phyloP scores from a whole-genome alignment of 78 protist species.

The Planoprotostelium fungivorum region DNA sequence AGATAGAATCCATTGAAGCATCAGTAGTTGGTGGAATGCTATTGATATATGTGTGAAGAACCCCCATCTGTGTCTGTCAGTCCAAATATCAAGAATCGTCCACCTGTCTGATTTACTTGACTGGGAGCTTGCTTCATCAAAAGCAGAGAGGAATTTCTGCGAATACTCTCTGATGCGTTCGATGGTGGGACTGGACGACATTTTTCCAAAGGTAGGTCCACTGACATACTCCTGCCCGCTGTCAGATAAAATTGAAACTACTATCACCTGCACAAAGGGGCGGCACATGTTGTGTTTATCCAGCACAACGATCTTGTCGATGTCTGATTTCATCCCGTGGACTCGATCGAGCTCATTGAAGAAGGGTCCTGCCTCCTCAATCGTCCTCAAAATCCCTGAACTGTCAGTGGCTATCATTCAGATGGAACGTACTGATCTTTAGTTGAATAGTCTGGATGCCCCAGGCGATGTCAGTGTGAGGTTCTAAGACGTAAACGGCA shows the following conservation, averaged over 20 bases:
- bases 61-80: too few relatives aligned
- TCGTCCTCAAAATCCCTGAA: not conserved
- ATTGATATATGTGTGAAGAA: not conserved
- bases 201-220: not conserved
- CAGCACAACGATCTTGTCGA: not conserved
- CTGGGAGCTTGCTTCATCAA: not conserved
- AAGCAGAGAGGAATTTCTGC: not conserved
- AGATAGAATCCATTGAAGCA: not conserved
- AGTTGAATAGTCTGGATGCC: not conserved
- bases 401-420: not conserved
- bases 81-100: too few relatives aligned
- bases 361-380: not conserved
- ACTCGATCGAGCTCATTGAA: not conserved
- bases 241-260: not conserved
- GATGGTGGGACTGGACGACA: not conserved
- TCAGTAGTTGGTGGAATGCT: not conserved
- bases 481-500: not conserved
- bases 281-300: not conserved
- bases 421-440: not conserved
- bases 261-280: not conserved
- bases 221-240: not conserved
- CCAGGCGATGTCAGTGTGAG: not conserved
- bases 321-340: not conserved
- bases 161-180: not conserved
- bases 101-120: not conserved